Evolutionary conservation across 495 filamentous ascomycete species (phyloP), one percentile per base, ranked within the genome.

Genomic region (Penicillium macrosclerotiorum): DNA sequence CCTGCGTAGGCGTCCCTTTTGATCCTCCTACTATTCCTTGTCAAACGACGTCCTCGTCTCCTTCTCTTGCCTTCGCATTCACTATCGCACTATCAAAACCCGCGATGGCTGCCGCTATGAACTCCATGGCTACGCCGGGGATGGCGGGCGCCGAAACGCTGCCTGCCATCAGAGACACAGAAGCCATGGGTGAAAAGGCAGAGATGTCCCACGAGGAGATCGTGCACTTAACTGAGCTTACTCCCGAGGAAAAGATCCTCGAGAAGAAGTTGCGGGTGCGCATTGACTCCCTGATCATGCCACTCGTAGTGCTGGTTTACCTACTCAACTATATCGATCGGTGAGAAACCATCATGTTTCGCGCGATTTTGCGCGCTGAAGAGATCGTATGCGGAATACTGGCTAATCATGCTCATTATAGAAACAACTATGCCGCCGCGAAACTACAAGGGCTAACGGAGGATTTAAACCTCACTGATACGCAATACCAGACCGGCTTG

Each of bases 241-340:
- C 73, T 2, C 59, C 62, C 7, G 74, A 77, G 22, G 74, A 79
- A 49, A 58, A 66, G 37, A 53, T 58, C 0, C 40, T 74, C 3
- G 74, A 81, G 57, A 73, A 67, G 49, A 68, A 72, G 45, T 54
- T 81, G 45, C 62, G 65, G 13, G 47, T 50, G 5, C 74, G 70
- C 27, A 79, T 82, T 41, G 78, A 81, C 47, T 35, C 62, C 4
- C 44, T 77, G 41, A 73, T 81, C 35, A 75, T 82, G 71, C 79
- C 78, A 4, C 47, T 78, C 55, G 68, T 80, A 0, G 78, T 81
- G 38, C 39, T 78, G 19, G 73, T 80, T 5, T 81, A 79, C 44
- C 57, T 81, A 24, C 72, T 81, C 64, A 81, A 81, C 45, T 78
- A 78, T 49, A 77, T 80, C 24, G 76, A 81, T 50, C 71, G 75